Base-by-base conservation (phyloP, 2,329 filamentous ascomycete genomes). In the Rutstroemia sp. region DNA sequence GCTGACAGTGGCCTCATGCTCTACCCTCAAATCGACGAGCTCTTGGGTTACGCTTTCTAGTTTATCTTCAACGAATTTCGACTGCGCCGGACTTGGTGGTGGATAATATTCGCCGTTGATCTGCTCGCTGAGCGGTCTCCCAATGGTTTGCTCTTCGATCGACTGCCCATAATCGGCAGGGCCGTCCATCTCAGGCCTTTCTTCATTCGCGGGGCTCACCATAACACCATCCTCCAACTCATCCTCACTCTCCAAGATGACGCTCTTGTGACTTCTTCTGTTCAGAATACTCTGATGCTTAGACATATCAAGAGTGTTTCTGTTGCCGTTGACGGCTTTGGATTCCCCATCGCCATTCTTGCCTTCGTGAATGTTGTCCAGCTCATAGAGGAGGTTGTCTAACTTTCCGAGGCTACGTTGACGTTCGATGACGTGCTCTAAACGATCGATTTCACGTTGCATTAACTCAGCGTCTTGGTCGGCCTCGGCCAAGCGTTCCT, bases 391-490 rank as follows among this genome's bases (percentile, higher is more conserved):
- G 7, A 99, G 80, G 53, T 88, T 95, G 69, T 99, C 94, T 3
- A 99, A 81, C 71, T 96, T 95, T 42, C 94, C 94, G 3, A 99
- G 82, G 69, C 92, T 96, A 58, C 94, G 83, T 71, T 99, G 94
- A 49, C 95, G 88, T 71, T 97, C 92, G 51, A 99, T 84, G 7
- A 99, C 90, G 71, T 96, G 89, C 72, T 97, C 94, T 12, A 99
- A 78, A 36, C 92, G 84, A 67, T 96, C 89, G 61, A 99, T 89
- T 68, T 99, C 94, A 38, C 92, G 89, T 70, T 96, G 91, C 92
- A 99, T 96, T 59, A 96, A 76, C 70, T 97, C 94, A 61, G 89
- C 84, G 69, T 99, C 94, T 71, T 97, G 92, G 67, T 99, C 94
- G 2, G 92, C 87, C 72, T 99, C 94, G 0, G 94, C 94, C 8